Conservation (phyloP, 257 asterid species). For the Salvia rosmarinus region DNA sequence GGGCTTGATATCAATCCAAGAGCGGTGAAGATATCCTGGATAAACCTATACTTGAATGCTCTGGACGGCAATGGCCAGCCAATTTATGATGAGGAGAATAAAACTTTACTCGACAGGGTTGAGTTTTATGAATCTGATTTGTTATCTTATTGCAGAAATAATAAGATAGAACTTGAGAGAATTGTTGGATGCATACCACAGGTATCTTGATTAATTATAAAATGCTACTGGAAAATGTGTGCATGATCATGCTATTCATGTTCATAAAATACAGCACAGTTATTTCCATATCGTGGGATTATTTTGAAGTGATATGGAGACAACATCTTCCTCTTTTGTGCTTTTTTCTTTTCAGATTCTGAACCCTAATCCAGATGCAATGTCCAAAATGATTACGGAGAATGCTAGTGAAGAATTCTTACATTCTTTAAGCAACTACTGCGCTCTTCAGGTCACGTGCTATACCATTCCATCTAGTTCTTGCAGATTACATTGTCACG, state of each 20-base stretch:
- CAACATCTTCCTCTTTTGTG: not conserved
- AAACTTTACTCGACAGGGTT: slow-evolving; percentile 88
- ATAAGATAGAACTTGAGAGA: slow-evolving; percentile 87
- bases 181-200: slow-evolving; percentile 99
- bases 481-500: not conserved
- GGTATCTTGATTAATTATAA: slow-evolving; percentile 44
- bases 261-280: not conserved
- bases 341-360: slow-evolving; percentile 66
- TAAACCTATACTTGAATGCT: slow-evolving; percentile 93
- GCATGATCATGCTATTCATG: not conserved
- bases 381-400: slow-evolving; percentile 95
- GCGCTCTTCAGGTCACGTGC: slow-evolving; percentile 73
- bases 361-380: slow-evolving; percentile 98
- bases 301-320: slow-evolving; percentile 12
- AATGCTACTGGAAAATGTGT: not conserved
- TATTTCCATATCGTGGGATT: slow-evolving; percentile 23
- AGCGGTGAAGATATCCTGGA: slow-evolving; percentile 96
- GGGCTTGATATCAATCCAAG: slow-evolving; percentile 99
- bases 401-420: slow-evolving; percentile 97
- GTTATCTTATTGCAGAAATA: slow-evolving; percentile 88
- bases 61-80: slow-evolving; percentile 87
- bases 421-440: slow-evolving; percentile 82
- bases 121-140: slow-evolving; percentile 95
- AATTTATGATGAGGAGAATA: slow-evolving; percentile 78
- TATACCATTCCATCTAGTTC: not conserved